phyloP scores from a whole-genome alignment of 257 asterid genomes.

The Craterostigma plantagineum region DNA sequence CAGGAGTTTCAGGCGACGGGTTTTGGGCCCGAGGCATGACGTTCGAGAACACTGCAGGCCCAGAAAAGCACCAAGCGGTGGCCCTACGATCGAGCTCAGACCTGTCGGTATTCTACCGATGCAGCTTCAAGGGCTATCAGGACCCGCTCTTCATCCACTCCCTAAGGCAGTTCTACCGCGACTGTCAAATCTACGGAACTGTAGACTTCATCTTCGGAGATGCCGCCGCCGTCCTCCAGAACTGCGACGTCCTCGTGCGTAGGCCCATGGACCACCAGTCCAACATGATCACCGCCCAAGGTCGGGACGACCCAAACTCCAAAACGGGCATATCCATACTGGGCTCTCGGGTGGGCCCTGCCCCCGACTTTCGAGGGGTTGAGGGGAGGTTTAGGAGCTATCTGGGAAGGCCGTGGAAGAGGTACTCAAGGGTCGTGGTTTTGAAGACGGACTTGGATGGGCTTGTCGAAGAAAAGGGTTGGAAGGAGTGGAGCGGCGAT shows the following conservation, averaged over 20 bases:
- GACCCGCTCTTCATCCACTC: constrained; percentile 45
- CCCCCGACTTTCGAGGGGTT: constrained; percentile 10
- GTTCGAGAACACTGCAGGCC: constrained; percentile 55
- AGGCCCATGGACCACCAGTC: constrained; percentile 18
- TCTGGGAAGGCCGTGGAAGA: constrained; percentile 48
- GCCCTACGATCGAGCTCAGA: constrained; percentile 49
- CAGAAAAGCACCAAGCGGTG: constrained; percentile 44
- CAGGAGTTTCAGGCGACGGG: constrained; percentile 35
- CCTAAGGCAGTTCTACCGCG: constrained; percentile 36
- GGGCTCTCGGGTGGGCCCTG: constrained; percentile 18
- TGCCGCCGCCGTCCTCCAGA: constrained; percentile 28
- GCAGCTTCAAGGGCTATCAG: constrained; percentile 57
- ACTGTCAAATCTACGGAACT: constrained; percentile 37
- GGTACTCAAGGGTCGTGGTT: constrained; percentile 28
- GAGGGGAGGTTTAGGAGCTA: constrained; percentile 12
- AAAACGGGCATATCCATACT: constrained; percentile 41
- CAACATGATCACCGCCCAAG: constrained; percentile 49
- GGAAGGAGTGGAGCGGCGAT: constrained; percentile 44
- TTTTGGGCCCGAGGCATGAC: constrained; percentile 47
- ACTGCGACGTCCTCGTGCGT: constrained; percentile 25
- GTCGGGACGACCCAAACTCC: constrained; percentile 22
- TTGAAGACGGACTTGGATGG: constrained; percentile 28
- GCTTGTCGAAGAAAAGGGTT: constrained; percentile 29
- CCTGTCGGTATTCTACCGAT: constrained; percentile 27
- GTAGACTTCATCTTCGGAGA: constrained; percentile 56